Evolutionary conservation across 2,329 filamentous ascomycete genomes (phyloP).

Genomic region (Penicillium sclerotiorum): DNA sequence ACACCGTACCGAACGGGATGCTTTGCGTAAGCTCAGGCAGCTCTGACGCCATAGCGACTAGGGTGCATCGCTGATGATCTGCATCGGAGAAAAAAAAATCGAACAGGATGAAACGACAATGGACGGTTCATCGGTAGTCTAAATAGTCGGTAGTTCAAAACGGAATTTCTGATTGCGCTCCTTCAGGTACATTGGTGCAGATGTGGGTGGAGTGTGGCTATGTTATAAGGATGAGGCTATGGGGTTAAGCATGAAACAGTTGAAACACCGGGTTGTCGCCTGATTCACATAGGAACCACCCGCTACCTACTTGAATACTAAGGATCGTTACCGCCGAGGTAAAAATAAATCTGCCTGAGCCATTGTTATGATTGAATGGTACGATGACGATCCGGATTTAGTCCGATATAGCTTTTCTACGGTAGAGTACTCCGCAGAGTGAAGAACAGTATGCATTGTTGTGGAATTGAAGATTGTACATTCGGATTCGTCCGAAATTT

Average conservation of each 20-base stretch:
- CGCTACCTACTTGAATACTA: not conserved
- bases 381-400: no score
- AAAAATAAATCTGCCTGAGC: no score
- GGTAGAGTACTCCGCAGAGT: no score
- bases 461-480: no score
- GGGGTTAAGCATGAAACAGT: slow-evolving; percentile 5
- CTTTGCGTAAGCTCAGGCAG: slow-evolving; percentile 1
- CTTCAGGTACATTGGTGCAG: not conserved
- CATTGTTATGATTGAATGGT: no score
- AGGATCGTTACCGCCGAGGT: not conserved
- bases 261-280: slow-evolving; percentile 1
- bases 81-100: not conserved
- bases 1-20: not conserved
- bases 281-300: not conserved
- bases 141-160: not conserved
- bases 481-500: no score
- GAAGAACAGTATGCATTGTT: no score
- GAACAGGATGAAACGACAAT: not conserved
- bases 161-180: not conserved
- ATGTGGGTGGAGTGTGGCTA: not conserved
- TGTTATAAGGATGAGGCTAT: not conserved
- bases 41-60: slow-evolving; percentile 1
- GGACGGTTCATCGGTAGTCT: not conserved
- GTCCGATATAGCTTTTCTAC: no score
- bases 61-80: not conserved